A percentile compares a stretch with the other conserved stretches of the same genome.
Evolutionary conservation across 108 stramenopile genomes (phyloP).

Genomic region (Conticribra weissflogii): DNA sequence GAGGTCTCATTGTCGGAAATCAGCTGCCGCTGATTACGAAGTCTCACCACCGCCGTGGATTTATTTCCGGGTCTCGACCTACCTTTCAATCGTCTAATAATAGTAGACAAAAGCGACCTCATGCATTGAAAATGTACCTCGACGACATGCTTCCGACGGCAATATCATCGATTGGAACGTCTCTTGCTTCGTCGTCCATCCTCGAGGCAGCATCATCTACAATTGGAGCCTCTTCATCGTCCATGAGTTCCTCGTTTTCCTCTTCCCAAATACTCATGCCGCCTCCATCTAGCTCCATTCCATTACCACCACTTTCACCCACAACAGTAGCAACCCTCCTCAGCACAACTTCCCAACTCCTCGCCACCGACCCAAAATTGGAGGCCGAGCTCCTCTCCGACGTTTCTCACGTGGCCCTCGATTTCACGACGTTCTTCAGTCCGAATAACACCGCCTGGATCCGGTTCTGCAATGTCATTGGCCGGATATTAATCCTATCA

Average conservation of each 20-base stretch:
- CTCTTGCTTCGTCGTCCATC: not conserved
- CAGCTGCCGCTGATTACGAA: not conserved
- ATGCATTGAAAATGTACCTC: not conserved
- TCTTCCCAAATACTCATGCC: not conserved
- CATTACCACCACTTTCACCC: too few relatives aligned
- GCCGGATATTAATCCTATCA: slow-evolving; percentile 31
- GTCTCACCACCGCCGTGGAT: not conserved
- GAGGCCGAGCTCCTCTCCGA: slow-evolving; percentile 47
- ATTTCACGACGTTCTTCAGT: slow-evolving; percentile 36
- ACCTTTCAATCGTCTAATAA: not conserved
- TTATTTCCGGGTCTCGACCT: not conserved
- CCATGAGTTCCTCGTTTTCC: not conserved
- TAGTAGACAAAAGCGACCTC: not conserved
- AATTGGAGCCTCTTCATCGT: not conserved
- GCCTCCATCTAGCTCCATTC: too few relatives aligned
- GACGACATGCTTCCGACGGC: not conserved
- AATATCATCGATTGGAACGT: not conserved
- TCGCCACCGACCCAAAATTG: slow-evolving; percentile 37
- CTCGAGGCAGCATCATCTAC: too few relatives aligned
- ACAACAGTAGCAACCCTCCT: slow-evolving; percentile 6
- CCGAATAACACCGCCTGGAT: slow-evolving; percentile 33
- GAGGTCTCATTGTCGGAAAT: not conserved
- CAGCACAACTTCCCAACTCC: slow-evolving; percentile 2
- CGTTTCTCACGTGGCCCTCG: slow-evolving; percentile 51
- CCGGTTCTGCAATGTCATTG: slow-evolving; percentile 39